Evolutionary conservation across 148 eudicot genomes (phyloP).

Genomic region (Heliosperma pusillum): DNA sequence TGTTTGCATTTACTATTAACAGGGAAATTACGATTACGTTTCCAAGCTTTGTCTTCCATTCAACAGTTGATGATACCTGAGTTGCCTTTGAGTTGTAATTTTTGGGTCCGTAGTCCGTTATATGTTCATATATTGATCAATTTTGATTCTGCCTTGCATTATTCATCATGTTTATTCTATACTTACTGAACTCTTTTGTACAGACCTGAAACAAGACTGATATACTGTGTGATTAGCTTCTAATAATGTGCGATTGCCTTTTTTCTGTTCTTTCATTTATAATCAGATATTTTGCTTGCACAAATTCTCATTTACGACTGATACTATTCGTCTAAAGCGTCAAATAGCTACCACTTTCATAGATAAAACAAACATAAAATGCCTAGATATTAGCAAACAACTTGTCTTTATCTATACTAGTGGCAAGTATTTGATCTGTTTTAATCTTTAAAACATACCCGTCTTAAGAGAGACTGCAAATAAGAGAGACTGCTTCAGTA

Average conservation of each 20-base stretch:
- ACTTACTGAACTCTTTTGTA: constrained; percentile 24
- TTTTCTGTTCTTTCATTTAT: background rate
- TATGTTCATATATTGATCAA: constrained; percentile 23
- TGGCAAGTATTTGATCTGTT: no score
- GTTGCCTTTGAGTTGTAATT: background rate
- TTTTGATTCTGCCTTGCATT: constrained; percentile 18
- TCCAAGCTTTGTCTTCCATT: constrained; percentile 90
- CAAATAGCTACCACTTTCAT: no score
- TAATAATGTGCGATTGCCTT: constrained; percentile 12
- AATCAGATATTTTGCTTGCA: no score
- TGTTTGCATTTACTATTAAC: constrained; percentile 11
- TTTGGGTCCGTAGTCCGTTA: background rate
- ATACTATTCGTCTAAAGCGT: no score
- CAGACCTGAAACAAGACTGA: constrained; percentile 19
- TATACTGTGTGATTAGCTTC: constrained; percentile 20
- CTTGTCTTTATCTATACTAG: no score
- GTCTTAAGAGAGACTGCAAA: no score
- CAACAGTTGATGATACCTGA: constrained; percentile 78
- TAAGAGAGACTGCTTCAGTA: no score
- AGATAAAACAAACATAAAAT: no score
- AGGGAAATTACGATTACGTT: constrained; percentile 91
- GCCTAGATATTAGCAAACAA: no score
- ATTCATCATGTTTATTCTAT: constrained; percentile 21
- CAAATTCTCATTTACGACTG: no score
- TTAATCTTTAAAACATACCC: no score